Evolutionary conservation across 1,139 yeast genomes (phyloP), one percentile per base, ranked within the genome.

Genomic region (Yamadazyma epiphylla): DNA sequence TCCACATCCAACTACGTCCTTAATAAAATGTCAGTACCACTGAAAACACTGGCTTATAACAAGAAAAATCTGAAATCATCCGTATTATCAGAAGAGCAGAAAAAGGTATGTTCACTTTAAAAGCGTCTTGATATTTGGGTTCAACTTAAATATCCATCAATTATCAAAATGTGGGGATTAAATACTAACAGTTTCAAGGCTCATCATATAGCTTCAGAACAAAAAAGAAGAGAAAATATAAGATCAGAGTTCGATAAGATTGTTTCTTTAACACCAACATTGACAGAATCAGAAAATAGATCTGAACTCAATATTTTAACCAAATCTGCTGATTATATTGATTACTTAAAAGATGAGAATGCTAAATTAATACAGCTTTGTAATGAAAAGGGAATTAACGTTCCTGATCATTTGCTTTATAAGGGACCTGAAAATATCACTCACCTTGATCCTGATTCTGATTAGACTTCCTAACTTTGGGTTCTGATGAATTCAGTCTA

Each of bases 141-240:
- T 22, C 17, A 11, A 20, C 7, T 15, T n/a, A 23, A 14, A 15
- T 10, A 24, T 6, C 22, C 15, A 13, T 15, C 14, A 7, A 7
- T 7, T 24, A 23, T 22, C 15, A 16, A n/a, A 17, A 14, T 20
- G n/a, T 19, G 13, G 16, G 15, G 15, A n/a, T 25, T 28, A 6
- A n/a, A n/a, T 25, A 19, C 24, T 24, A 32, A 33, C 28, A 14
- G 5, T 26, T 21, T 25, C 13, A 5, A 65, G 69, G 73, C 73
- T 2, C 74, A 68, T 37, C 74, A 68, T 38, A 68, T 68, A 12
- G 74, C 73, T n/a, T 66, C 73, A 1, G 74, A 68, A 39, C 74
- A 68, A 40, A 67, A 65, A 39, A 49, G 74, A 45, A 52, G 74
- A 41, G 72, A 65, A 36, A 66, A 68, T 38, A 68, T 68, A 22